Conservation (phyloP, 495 filamentous ascomycete genomes). For the Thermochaetoides thermophila region DNA sequence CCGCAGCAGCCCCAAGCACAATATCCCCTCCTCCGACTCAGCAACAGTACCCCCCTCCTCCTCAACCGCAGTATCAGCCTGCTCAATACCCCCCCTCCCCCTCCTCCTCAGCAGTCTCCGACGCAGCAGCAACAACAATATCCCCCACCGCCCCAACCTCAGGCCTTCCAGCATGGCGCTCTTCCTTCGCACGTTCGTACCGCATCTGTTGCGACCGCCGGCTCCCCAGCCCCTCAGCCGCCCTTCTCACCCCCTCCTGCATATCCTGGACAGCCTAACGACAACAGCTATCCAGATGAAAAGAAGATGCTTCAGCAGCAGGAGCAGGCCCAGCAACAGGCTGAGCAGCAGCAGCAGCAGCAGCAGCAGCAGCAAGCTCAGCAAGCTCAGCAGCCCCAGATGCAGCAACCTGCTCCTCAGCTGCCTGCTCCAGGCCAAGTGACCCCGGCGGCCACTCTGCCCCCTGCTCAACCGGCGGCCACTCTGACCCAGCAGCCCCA, state of each 20-base stretch:
- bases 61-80: slow-evolving; percentile 5
- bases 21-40: not conserved
- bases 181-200: slow-evolving; percentile 18
- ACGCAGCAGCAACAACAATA: slow-evolving; percentile 9
- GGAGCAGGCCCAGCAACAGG: slow-evolving; percentile 11
- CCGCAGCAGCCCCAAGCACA: too few relatives aligned
- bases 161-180: slow-evolving; percentile 10
- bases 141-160: slow-evolving; percentile 4
- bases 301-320: slow-evolving; percentile 15
- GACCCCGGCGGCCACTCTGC: slow-evolving; percentile 17
- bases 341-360: slow-evolving; percentile 8
- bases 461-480: too few relatives aligned
- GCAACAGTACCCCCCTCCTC: slow-evolving; percentile 4
- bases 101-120: not conserved
- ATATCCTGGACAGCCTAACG: slow-evolving; percentile 19
- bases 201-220: slow-evolving; percentile 8
- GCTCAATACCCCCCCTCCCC: slow-evolving; percentile 8
- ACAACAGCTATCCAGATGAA: slow-evolving; percentile 21
- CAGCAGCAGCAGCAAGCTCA: too few relatives aligned
- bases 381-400: too few relatives aligned
- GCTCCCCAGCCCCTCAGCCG: slow-evolving; percentile 15
- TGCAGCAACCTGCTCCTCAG: slow-evolving; percentile 6
- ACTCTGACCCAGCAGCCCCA: too few relatives aligned
- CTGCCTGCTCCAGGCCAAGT: too few relatives aligned
- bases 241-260: slow-evolving; percentile 19